These are phyloP conservation scores for Circinella minor DNA, from an alignment of 371 early-diverging fungal genomes.

Conservation along the genomic window DNA sequence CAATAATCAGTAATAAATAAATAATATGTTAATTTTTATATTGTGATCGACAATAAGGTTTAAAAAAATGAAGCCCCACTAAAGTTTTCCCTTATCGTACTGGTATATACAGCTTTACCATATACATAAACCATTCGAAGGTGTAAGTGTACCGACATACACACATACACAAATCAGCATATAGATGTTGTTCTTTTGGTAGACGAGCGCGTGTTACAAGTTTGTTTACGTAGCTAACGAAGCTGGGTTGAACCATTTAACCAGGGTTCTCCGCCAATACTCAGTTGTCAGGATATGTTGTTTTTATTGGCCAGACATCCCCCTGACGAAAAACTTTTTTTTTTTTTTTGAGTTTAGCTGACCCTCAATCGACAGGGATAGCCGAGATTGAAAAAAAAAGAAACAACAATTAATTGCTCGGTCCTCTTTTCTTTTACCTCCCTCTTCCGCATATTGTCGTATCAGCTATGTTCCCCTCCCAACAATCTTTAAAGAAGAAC, in stretches of 20 bases:
- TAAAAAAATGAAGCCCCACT: no score
- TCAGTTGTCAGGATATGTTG: not conserved
- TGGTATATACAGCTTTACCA: no score
- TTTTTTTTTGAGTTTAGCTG: conserved; percentile 1
- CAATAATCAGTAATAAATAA: no score
- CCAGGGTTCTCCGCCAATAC: not conserved
- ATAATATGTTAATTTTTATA: no score
- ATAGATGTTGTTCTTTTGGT: not conserved
- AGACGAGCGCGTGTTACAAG: not conserved
- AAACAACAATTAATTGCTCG: not conserved
- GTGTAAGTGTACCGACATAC: not conserved
- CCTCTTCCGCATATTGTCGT: conserved; percentile 9
- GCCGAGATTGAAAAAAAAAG: conserved; percentile 12
- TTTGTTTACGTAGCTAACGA: conserved; percentile 2
- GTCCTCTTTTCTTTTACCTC: conserved; percentile 8
- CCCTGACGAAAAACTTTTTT: conserved; percentile 11
- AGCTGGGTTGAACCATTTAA: conserved; percentile 6
- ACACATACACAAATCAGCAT: no score
- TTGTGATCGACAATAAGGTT: no score
- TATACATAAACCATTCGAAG: no score
- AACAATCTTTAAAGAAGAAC: conserved; percentile 51
- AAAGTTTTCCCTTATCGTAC: no score
- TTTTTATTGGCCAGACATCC: conserved; percentile 9
- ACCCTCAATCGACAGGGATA: conserved; percentile 12
- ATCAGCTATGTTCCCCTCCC: conserved; percentile 44